Percentiles rank a stretch among this genome's conserved stretches.
phyloP scores from a whole-genome alignment of 2,329 filamentous ascomycete genomes.

The Fusarium verticillioides region DNA sequence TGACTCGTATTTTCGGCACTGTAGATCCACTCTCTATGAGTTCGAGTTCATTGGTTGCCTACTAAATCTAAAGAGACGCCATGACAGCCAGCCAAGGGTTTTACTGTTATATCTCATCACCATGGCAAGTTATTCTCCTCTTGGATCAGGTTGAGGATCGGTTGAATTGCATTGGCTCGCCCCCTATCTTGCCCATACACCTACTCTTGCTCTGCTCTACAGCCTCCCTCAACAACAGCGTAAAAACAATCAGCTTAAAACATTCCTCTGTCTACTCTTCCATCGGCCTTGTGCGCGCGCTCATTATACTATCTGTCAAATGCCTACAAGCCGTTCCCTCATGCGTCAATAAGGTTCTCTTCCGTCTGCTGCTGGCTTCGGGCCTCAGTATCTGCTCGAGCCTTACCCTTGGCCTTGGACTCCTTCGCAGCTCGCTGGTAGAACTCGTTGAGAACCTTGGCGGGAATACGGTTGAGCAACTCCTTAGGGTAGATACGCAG shows the following conservation, averaged over 20 bases:
- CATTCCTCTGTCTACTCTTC: conserved; percentile 39
- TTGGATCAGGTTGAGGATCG: conserved; percentile 21
- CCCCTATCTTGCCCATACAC: conserved; percentile 46
- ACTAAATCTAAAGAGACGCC: neutral
- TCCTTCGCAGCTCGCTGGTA: conserved; percentile 76
- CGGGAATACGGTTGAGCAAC: conserved; percentile 91
- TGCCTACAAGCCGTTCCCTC: conserved; percentile 36
- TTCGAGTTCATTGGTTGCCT: conserved; percentile 30
- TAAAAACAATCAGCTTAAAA: conserved; percentile 41
- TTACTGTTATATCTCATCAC: conserved; percentile 10
- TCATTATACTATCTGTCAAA: conserved; percentile 45
- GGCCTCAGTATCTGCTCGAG: conserved; percentile 55
- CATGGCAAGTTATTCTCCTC: conserved; percentile 21
- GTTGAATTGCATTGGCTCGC: conserved; percentile 48
- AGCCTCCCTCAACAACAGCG: conserved; percentile 32
- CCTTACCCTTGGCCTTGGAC: conserved; percentile 71
- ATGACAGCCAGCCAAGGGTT: conserved; percentile 12
- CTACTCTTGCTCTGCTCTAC: conserved; percentile 38
- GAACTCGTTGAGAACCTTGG: conserved; percentile 84
- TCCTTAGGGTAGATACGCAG: conserved; percentile 98
- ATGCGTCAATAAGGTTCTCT: conserved; percentile 72
- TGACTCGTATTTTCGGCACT: conserved; percentile 28
- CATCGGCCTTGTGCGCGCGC: conserved; percentile 36
- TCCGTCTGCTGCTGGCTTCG: conserved; percentile 58
- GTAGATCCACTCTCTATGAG: conserved; percentile 36